Evolutionary conservation across 805 yeast species (phyloP), one percentile per base, ranked within the genome.

Genomic region (Kazachstania bromeliacearum): DNA sequence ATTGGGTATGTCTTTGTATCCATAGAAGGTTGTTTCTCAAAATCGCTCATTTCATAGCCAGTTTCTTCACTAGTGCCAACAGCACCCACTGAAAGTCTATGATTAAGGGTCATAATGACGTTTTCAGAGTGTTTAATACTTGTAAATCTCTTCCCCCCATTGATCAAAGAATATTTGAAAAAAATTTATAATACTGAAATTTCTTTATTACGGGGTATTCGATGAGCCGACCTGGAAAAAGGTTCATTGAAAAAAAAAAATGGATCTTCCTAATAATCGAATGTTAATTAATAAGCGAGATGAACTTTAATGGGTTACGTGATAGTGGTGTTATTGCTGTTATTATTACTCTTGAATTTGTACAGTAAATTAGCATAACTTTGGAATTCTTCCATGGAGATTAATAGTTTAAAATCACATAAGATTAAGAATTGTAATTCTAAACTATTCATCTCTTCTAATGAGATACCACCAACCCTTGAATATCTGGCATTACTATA

Each of bases 401-500:
- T 83, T 77, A 87, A 75, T 41, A 89, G 67, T 54, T 79, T 77
- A 62, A 89, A 89, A 60, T 89, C 96, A 31, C 87, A 69, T 40
- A 89, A 65, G 31, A 88, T 59, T 47, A 89, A 63, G 55, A 89
- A 88, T 56, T 88, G 96, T 30, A 89, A 64, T 59, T 89, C 98
- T 46, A 89, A 66, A 59, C 83, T 88, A 55, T 92, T 92, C 53
- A 89, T 68, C 57, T 89, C 98, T 37, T 85, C 95, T 38, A 87
- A 67, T 5, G 96, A 94, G 37, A 88, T 68, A 0, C 97, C 97
- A 3, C 97, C 97, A 26, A 88, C 92, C 57, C 88, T 83, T 9
- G 96, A 95, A 59, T 88, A 88, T 45, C 97, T 71, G 34, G 92
- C 78, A 58, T 88, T 88, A 55, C 89, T 88, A 68, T 88, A 88